Evolutionary conservation across 2,329 filamentous ascomycete species (phyloP).

Genomic region (Aspergillus spinulosporus): DNA sequence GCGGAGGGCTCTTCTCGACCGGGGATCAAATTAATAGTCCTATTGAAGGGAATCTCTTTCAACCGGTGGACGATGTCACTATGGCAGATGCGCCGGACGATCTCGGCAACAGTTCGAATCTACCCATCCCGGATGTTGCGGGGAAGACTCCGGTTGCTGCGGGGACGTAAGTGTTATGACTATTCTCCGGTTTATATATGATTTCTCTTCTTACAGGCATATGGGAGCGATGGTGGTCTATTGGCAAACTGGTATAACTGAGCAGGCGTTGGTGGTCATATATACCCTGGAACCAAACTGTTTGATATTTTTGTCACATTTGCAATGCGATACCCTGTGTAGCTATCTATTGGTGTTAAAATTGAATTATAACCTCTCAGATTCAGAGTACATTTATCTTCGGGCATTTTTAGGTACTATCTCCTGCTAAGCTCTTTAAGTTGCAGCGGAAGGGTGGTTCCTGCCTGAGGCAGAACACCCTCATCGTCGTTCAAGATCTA

Average conservation of each 20-base stretch:
- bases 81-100: conserved; percentile 27
- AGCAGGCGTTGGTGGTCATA: conserved; percentile 13
- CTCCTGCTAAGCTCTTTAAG: background rate
- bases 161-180: conserved; percentile 5
- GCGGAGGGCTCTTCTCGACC: conserved; percentile 48
- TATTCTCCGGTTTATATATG: background rate
- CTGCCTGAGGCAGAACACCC: conserved; percentile 28
- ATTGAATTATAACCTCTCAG: background rate
- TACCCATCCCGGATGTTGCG: conserved; percentile 21
- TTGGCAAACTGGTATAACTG: conserved; percentile 6
- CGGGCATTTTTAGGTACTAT: background rate
- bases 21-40: conserved; percentile 31
- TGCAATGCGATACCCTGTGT: conserved; percentile 12
- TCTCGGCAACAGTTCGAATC: conserved; percentile 4
- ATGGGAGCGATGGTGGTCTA: conserved; percentile 9
- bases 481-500: conserved; percentile 6
- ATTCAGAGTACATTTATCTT: background rate
- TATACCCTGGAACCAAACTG: background rate
- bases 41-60: conserved; percentile 37
- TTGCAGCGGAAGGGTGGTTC: conserved; percentile 4
- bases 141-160: conserved; percentile 27
- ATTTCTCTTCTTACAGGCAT: conserved; percentile 1
- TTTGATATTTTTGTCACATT: conserved; percentile 1
- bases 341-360: conserved; percentile 2
- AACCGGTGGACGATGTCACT: conserved; percentile 30